Evolutionary conservation across 2,329 filamentous ascomycete genomes (phyloP).

Genomic region (Diaporthe sp.): DNA sequence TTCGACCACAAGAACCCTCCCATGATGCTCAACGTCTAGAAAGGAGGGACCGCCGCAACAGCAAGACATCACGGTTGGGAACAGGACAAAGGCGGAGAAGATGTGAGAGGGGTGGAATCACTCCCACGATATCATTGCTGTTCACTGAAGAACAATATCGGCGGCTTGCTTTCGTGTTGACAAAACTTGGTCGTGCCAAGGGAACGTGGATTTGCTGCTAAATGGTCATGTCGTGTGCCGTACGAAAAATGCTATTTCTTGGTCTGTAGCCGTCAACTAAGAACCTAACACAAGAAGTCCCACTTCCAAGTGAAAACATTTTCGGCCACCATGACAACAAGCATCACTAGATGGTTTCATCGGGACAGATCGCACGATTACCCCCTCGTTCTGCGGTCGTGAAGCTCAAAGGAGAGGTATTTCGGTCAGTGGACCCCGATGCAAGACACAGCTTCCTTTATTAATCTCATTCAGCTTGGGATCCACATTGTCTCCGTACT

Average conservation of each 20-base stretch:
- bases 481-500: too few relatives aligned
- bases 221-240: background rate
- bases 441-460: too few relatives aligned
- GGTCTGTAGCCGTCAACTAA: background rate
- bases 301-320: too few relatives aligned
- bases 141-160: too few relatives aligned
- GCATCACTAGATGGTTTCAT: too few relatives aligned
- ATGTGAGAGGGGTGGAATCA: background rate
- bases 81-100: background rate
- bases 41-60: background rate
- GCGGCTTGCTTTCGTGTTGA: background rate
- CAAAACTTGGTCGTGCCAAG: background rate
- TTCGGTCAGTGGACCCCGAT: too few relatives aligned
- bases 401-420: too few relatives aligned
- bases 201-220: background rate
- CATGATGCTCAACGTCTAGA: constrained; percentile 28
- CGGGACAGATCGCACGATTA: too few relatives aligned
- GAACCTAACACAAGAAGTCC: too few relatives aligned
- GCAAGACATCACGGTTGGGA: background rate
- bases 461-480: too few relatives aligned
- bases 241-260: background rate
- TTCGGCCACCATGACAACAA: too few relatives aligned
- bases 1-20: background rate
- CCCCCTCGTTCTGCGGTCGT: too few relatives aligned
- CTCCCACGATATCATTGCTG: background rate